Evolutionary conservation across 306 rosid species (phyloP).

Genomic region (Neltuma alba): DNA sequence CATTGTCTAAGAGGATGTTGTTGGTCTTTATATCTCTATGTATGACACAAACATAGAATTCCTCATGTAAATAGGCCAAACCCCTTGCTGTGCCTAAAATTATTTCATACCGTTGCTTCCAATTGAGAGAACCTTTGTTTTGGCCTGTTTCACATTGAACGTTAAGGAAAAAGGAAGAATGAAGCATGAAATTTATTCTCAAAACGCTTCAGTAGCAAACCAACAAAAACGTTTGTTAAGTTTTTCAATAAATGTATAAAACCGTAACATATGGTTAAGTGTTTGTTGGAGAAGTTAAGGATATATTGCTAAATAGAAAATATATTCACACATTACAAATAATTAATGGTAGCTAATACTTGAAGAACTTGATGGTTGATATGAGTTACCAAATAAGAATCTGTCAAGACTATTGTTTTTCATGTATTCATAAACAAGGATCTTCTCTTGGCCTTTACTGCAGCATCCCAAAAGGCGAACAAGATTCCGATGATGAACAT

Average conservation of each 20-base stretch:
- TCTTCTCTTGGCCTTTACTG: not conserved
- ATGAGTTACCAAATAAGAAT: constrained; percentile 10
- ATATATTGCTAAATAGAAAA: not conserved
- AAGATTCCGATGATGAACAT: constrained; percentile 3
- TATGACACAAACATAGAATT: not conserved
- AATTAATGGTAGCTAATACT: not conserved
- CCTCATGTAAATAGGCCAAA: not conserved
- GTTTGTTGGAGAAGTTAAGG: not conserved
- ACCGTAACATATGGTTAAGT: not conserved
- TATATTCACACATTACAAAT: not conserved
- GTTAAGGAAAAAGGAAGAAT: not conserved
- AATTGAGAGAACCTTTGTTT: constrained; percentile 31
- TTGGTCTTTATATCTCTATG: not conserved
- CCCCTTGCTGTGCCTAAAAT: not conserved
- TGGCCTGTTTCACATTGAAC: constrained; percentile 19
- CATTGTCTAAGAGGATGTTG: not conserved
- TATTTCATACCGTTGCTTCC: not conserved
- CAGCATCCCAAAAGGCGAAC: not conserved
- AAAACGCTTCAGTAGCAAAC: not conserved
- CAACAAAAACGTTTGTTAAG: not conserved
- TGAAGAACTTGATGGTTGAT: not conserved
- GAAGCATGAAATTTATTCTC: not conserved
- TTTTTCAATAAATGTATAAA: not conserved
- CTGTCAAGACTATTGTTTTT: not conserved
- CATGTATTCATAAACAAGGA: constrained; percentile 2